phyloP scores from a whole-genome alignment of 768 basidiomycete species.

The Auriculariales sp. region DNA sequence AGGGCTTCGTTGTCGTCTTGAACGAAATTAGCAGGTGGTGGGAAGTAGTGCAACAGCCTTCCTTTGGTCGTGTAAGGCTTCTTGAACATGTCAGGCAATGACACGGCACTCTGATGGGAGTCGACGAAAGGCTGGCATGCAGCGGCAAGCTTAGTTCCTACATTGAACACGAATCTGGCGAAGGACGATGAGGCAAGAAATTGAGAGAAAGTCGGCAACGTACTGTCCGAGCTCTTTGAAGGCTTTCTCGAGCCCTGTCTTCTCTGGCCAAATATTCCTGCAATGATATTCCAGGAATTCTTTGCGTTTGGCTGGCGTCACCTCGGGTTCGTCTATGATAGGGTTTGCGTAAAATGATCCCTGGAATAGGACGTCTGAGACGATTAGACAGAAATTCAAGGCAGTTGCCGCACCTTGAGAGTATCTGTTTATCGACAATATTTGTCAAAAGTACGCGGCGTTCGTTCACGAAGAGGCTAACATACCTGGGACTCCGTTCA shows the following conservation, averaged over 20 bases:
- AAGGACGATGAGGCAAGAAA: slow-evolving; percentile 4
- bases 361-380: no score
- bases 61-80: slow-evolving; percentile 80
- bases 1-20: slow-evolving; percentile 42
- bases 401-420: no score
- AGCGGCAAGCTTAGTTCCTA: slow-evolving; percentile 65
- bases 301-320: slow-evolving; percentile 35
- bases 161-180: slow-evolving; percentile 64
- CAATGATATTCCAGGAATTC: slow-evolving; percentile 77
- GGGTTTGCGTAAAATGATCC: slow-evolving; percentile 94
- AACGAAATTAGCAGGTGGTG: slow-evolving; percentile 29
- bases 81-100: slow-evolving; percentile 56
- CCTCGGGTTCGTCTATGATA: slow-evolving; percentile 47
- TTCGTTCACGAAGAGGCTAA: slow-evolving; percentile 6
- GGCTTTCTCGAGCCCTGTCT: slow-evolving; percentile 56
- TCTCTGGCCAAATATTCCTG: slow-evolving; percentile 63
- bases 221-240: slow-evolving; percentile 78
- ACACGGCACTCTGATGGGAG: slow-evolving; percentile 29
- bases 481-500: slow-evolving; percentile 81
- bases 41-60: slow-evolving; percentile 92
- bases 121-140: slow-evolving; percentile 89
- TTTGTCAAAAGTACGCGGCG: neutral
- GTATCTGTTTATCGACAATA: slow-evolving; percentile 55
- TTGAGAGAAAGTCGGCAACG: slow-evolving; percentile 6
- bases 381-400: no score